Evolutionary conservation across 306 rosid species (phyloP).

Genomic region (Purshia tridentata): DNA sequence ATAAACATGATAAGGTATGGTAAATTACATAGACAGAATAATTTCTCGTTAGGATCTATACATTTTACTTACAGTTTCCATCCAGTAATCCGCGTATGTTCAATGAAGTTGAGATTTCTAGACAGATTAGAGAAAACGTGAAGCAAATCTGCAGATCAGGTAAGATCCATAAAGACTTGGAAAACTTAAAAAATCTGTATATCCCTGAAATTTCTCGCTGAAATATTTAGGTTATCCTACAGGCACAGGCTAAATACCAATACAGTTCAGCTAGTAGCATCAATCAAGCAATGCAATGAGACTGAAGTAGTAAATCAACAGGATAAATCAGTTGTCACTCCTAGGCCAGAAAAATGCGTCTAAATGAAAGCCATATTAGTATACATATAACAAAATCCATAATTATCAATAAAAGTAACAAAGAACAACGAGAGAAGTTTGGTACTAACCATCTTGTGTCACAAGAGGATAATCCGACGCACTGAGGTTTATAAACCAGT

Average conservation of each 20-base stretch:
- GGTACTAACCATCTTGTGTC: constrained; percentile 88
- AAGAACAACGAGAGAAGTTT: constrained; percentile 15
- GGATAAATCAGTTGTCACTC: neutral
- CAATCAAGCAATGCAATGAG: neutral
- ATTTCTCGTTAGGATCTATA: neutral
- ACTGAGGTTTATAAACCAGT: constrained; percentile 96
- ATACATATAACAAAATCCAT: neutral
- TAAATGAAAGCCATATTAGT: neutral
- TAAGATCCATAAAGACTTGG: neutral
- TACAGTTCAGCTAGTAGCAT: neutral
- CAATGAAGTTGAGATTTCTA: constrained; percentile 81
- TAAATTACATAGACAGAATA: neutral
- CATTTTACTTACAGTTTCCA: constrained; percentile 84
- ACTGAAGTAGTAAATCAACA: neutral
- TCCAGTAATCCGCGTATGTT: constrained; percentile 63
- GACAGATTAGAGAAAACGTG: constrained; percentile 81
- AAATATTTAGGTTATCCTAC: neutral
- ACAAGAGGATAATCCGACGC: constrained; percentile 98
- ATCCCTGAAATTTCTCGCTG: neutral
- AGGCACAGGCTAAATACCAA: neutral
- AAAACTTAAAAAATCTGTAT: neutral
- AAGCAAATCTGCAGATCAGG: constrained; percentile 78
- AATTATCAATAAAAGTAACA: neutral
- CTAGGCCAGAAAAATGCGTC: neutral
- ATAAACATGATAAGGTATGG: constrained; percentile 11